Evolutionary conservation across 208 protist genomes (phyloP), one percentile per base, ranked within the genome.

Genomic region (Crithidia mellificae): DNA sequence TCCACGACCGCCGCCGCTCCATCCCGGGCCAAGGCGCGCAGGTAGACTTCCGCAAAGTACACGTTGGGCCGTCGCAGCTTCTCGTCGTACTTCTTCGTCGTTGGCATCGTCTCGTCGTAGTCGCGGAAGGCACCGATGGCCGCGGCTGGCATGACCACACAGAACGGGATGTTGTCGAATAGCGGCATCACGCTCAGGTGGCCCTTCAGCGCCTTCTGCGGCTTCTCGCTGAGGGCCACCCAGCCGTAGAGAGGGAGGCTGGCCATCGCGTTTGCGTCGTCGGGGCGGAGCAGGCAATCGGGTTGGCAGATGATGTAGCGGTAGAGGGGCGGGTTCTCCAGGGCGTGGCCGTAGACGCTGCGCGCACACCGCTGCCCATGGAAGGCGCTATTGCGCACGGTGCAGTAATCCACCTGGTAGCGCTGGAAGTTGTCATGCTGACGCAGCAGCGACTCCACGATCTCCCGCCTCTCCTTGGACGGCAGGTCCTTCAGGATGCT

Each of bases 391-490:
- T 27, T 19, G 9, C 15, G 2, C 4, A 77, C 6, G 2, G 51
- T n/a, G 58, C 81, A 87, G 36, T 59, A 46, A n/a, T 51, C 79
- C 20, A 87, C 59, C 64, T 85, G 36, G 64, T 82, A 85, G n/a
- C 85, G 78, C 25, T 62, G 44, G 52, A 80, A 78, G 68, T 73
- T 44, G 59, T 91, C 76, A 63, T 91, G 81, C 17, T 81, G 20
- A 8, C 65, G 53, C 29, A 91, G 39, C 20, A 85, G 47, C 43
- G 77, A 12, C 38, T 66, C 49, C 32, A 91, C 56, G 27, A 75
- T 68, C 19, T 67, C 38, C 14, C 64, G 46, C 24, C n/a, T 27
- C 53, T 72, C 70, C 25, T 52, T 27, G 29, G 50, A 50, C 25
- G 69, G 74, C 9, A 66, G 14, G 25, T 74, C 22, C n/a, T 49